Evolutionary conservation across 1,284 basidiomycete species (phyloP).

Genomic region (Rhizoctonia solani): DNA sequence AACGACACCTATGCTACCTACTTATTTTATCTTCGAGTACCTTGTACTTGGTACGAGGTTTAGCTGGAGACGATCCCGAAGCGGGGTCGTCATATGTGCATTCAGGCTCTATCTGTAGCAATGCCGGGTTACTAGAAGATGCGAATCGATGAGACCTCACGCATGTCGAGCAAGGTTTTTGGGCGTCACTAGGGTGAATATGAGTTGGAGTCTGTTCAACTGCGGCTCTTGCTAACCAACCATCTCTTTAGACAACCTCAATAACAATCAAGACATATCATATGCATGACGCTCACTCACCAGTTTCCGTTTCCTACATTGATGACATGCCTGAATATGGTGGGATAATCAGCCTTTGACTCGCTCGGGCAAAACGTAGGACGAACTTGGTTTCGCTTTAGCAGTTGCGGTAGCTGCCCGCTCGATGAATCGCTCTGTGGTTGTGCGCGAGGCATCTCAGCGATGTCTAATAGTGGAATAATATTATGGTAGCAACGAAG

Average conservation of each 20-base stretch:
- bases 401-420: neutral
- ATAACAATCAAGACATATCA: neutral
- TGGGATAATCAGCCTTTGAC: too few relatives aligned
- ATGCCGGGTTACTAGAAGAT: slow-evolving; percentile 59
- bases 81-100: slow-evolving; percentile 69
- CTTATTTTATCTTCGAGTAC: slow-evolving; percentile 67
- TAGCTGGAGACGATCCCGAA: slow-evolving; percentile 50
- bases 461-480: neutral
- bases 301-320: slow-evolving; percentile 23
- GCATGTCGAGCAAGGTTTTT: slow-evolving; percentile 64
- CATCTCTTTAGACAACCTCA: neutral
- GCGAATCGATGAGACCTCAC: slow-evolving; percentile 67
- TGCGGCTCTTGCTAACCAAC: slow-evolving; percentile 41
- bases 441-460: neutral
- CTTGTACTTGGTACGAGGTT: slow-evolving; percentile 58
- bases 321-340: slow-evolving; percentile 15
- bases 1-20: slow-evolving; percentile 47
- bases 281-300: neutral
- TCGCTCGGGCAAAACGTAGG: neutral
- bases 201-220: slow-evolving; percentile 48
- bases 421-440: neutral
- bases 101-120: slow-evolving; percentile 56
- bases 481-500: neutral
- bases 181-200: slow-evolving; percentile 55
- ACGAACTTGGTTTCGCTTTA: slow-evolving; percentile 22